These are phyloP conservation scores for Rubia tinctorum DNA, from an alignment of 305 asterid species.

Conservation along the genomic window DNA sequence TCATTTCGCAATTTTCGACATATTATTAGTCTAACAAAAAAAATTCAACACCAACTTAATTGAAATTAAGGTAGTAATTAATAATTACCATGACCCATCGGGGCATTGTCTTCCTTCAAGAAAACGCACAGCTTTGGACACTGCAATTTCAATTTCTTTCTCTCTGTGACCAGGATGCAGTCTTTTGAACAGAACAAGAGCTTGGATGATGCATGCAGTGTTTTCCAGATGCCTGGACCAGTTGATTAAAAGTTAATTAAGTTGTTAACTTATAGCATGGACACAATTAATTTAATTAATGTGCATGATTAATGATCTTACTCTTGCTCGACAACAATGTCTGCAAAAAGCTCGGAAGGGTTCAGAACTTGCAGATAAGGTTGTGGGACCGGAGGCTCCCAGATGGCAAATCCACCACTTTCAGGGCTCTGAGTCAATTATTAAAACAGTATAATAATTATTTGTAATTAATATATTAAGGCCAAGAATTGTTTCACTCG, in stretches of 20 bases:
- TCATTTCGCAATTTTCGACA: no score
- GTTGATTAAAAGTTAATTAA: not conserved
- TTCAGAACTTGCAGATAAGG: constrained; percentile 71
- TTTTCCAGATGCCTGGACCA: constrained; percentile 61
- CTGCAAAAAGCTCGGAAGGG: constrained; percentile 87
- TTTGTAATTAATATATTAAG: no score
- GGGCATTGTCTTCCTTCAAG: constrained; percentile 61
- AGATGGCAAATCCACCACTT: constrained; percentile 76
- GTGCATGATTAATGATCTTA: constrained; percentile 32
- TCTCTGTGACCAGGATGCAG: constrained; percentile 62
- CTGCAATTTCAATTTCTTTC: constrained; percentile 58
- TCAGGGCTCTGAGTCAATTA: constrained; percentile 46
- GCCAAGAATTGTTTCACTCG: no score
- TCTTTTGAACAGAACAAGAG: constrained; percentile 57
- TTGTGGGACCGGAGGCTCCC: constrained; percentile 88
- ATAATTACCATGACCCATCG: constrained; percentile 68
- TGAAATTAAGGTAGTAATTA: no score
- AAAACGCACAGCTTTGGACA: constrained; percentile 40
- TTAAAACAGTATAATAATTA: no score
- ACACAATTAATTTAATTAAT: not conserved
- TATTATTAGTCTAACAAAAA: no score
- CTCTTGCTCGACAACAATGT: constrained; percentile 81
- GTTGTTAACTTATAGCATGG: not conserved
- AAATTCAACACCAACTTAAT: no score
- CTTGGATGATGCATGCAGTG: constrained; percentile 54